Base-by-base conservation (phyloP, 2,329 filamentous ascomycete species). In the Ilyonectria sp. region DNA sequence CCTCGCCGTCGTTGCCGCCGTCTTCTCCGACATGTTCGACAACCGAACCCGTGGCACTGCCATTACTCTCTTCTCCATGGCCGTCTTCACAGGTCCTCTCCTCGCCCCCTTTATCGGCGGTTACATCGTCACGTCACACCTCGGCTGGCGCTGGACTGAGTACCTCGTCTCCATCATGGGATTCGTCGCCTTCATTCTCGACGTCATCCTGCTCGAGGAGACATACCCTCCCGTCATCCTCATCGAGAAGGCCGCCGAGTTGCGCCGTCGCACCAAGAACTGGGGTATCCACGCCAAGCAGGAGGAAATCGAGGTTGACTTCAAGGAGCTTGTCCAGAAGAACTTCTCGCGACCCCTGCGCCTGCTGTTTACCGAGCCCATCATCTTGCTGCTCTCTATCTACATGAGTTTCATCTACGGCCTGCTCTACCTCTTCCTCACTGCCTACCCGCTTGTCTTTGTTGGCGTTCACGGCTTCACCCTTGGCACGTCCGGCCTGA, bases 391-490 rank as follows among this genome's bases (percentile, higher is more conserved):
- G 10, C 81, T 94, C 23, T 92, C 90, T 43, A 82, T 93, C 62
- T 94, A 94, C 81, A 92, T 91, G 84, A 87, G 90, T 47, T 94
- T 94, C 80, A 90, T 93, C 79, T 94, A 95, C 76, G 92, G 86
- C 17, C 85, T 96, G 1, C 88, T 97, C 1, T 97, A 96, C 76
- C 90, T 95, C 29, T 96, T 96, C 83, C 85, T 97, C 59, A 95
- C 93, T 0, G 93, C 94, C 1, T 97, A 97, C 74, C 91, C 93
- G 0, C 88, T 96, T 50, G 92, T 97, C 54, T 97, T 96, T 82
- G 85, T 91, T 68, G 84, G 86, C 31, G 86, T 94, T 5, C 92
- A 97, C 79, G 86, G 88, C 71, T 92, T 95, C 83, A 89, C 82
- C 37, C 75, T 86, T 1, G 94, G 94, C 63, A 81, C 93, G 19